phyloP scores from a whole-genome alignment of 2,329 filamentous ascomycete species.

The Ophiostoma angusticollis region DNA sequence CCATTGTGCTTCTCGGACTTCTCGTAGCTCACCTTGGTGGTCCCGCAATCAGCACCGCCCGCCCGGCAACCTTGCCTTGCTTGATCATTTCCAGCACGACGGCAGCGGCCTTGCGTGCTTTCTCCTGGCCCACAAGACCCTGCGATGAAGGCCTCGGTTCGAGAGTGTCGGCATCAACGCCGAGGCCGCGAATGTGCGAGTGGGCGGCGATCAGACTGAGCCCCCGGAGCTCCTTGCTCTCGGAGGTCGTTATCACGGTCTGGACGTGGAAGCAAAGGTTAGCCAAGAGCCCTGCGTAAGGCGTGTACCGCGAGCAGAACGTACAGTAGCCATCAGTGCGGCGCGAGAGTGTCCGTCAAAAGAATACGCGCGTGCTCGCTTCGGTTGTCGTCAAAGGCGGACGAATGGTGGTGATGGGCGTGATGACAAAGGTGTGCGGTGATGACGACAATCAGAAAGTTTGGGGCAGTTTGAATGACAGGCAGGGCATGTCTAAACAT shows the following conservation, averaged over 20 bases:
- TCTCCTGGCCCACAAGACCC: slow-evolving; percentile 89
- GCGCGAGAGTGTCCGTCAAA: neutral
- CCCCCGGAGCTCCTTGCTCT: slow-evolving; percentile 89
- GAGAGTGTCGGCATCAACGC: slow-evolving; percentile 81
- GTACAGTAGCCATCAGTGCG: slow-evolving; percentile 12
- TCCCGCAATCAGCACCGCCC: slow-evolving; percentile 86
- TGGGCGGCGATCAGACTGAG: slow-evolving; percentile 97
- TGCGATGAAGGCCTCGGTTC: slow-evolving; percentile 78
- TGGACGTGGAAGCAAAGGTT: slow-evolving; percentile 17
- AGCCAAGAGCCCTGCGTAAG: neutral
- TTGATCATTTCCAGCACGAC: slow-evolving; percentile 98
- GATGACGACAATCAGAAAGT: slow-evolving; percentile 1
- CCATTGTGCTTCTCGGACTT: too few species aligned
- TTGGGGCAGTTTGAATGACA: neutral
- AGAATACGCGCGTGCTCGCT: neutral
- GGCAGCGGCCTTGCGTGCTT: slow-evolving; percentile 89
- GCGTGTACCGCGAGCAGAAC: neutral
- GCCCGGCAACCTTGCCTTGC: slow-evolving; percentile 93
- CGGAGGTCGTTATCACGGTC: slow-evolving; percentile 67
- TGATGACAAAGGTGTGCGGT: neutral
- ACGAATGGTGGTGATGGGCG: neutral
- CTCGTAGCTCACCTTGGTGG: slow-evolving; percentile 62
- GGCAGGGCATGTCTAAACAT: neutral
- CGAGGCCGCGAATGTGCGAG: slow-evolving; percentile 92
- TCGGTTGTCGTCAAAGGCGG: neutral